Evolutionary conservation across 345 rosid species (phyloP), one percentile per base, ranked within the genome.

Genomic region (Barbarea vulgaris): DNA sequence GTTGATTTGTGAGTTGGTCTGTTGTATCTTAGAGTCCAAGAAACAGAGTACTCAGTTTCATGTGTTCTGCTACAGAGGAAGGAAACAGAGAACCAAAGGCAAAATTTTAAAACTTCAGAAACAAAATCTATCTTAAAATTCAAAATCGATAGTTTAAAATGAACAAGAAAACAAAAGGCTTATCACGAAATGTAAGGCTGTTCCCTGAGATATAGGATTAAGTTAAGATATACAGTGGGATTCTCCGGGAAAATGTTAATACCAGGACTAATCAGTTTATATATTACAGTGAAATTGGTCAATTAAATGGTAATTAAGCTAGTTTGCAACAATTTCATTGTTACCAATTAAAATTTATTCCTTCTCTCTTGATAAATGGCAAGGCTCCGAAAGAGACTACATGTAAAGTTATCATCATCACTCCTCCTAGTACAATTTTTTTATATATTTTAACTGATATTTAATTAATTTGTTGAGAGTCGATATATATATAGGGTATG

Each of bases 211-310:
- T 63, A 15, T 70, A 63, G 71, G 66, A 54, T 44, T 17, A 52
- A 53, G 75, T 76, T 76, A 15, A 54, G 75, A 62, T 75, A 24
- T 7, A n/a, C n/a, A 25, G 39, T 46, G 58, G 48, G 78, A 74
- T 46, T 24, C 58, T 74, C 66, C 59, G 66, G 14, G 9, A 24
- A 22, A 51, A 72, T 70, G 64, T 68, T 15, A 53, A 44, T 4
- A 27, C 9, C 14, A 66, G 25, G 27, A 17, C 44, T 28, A 17
- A 22, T 46, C 19, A 30, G 56, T 70, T 56, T 15, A 15, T 52
- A 24, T 21, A 31, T 48, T n/a, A 7, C 27, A 48, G 21, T 39
- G 51, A 36, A 59, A 36, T 30, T 30, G 7, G 34, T 31, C 34
- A 31, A 31, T 19, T 48, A 66, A 59, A n/a, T 6, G 18, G 42